Percentiles rank a stretch among this genome's conserved stretches.
Conservation (phyloP, 2,329 filamentous ascomycete species). For the Lasiodiplodia hormozganensis region DNA sequence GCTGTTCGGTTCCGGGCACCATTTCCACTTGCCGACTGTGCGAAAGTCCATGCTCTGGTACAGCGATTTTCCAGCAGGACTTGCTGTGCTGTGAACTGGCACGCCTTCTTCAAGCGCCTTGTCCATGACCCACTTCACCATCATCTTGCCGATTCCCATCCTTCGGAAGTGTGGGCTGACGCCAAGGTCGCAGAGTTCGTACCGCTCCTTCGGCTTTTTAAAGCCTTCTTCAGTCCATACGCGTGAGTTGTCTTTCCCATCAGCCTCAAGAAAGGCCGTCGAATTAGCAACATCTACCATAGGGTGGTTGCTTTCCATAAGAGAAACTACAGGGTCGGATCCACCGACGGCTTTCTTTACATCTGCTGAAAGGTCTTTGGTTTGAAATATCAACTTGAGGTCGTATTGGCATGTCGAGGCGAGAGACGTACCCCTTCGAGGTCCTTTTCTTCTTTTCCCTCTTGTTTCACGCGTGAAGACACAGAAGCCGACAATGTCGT, state of each 20-base stretch:
- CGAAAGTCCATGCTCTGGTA: constrained; percentile 1
- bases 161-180: neutral
- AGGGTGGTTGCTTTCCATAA: neutral
- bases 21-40: constrained; percentile 2
- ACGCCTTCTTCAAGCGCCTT: neutral
- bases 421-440: neutral
- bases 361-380: neutral
- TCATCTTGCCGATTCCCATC: neutral
- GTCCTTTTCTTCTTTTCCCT: too few species aligned
- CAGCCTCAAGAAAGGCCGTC: neutral
- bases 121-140: neutral
- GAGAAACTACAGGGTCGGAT: neutral
- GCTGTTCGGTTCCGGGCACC: neutral
- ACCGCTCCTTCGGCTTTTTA: neutral
- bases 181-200: neutral
- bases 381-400: neutral
- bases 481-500: constrained; percentile 8
- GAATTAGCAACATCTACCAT: neutral
- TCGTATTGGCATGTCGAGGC: neutral
- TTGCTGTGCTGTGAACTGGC: constrained; percentile 2
- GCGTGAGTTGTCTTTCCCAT: neutral
- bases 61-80: neutral
- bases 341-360: neutral
- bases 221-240: neutral
- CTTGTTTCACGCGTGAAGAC: neutral